Evolutionary conservation across 2,329 filamentous ascomycete genomes (phyloP), one percentile per base, ranked within the genome.

Genomic region (Fusarium sp.): DNA sequence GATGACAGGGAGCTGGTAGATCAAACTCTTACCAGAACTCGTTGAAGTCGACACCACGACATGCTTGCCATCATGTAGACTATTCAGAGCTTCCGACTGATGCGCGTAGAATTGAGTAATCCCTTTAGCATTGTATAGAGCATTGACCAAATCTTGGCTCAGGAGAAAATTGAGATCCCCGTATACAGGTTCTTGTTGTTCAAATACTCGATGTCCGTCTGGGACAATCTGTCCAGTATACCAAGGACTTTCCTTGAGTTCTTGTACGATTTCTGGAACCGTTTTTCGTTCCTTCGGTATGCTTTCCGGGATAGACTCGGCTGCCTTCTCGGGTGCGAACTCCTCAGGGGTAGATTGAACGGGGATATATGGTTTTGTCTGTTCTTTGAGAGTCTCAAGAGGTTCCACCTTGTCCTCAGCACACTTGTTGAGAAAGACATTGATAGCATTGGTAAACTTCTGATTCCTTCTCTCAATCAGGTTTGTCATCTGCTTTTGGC

Each of bases 1-100:
- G 13, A 99, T 82, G 44, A 99, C 94, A 0, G 96, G 96, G 17
- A 99, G 87, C 75, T 99, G 96, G 76, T 98, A 99, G 65, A 99
- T 98, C n/a, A 99, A 83, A 7, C 94, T 98, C 79, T 99, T 99
- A 13, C 96, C 96, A 1, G 96, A 99, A 76, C 93, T 97, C 0
- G 96, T 99, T 1, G 95, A 97, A 0, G 96, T 99, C 2, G 95
- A 91, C 2, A 99, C 91, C 52, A 99, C 95, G 15, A 98, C 94
- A 77, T 98, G 90, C 38, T 91, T 88, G 0, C 94, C 95, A 5
- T 91, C 88, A 58, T 95, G 86, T 2, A 99, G 83, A 63, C 91
- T 89, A 75, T 99, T 99, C 73, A 99, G 93, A 1, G 96, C 96
- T 80, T 97, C 93, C 0, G 95, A 90, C 80, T 99, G 96, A 78